Conservation (phyloP, 352 stramenopile species). For the Phytophthora macrochlamydospora region DNA sequence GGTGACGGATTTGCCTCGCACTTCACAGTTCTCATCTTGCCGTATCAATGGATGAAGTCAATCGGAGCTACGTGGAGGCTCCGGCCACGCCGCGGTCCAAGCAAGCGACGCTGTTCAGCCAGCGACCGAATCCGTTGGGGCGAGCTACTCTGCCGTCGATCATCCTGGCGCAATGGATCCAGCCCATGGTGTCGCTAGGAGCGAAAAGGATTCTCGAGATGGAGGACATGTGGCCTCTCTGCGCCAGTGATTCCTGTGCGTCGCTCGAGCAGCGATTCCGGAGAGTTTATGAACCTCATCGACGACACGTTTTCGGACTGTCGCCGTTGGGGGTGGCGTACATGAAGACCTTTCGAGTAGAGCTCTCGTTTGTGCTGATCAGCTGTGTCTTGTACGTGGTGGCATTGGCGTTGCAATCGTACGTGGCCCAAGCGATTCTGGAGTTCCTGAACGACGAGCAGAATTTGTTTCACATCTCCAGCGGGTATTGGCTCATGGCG, state of each 20-base stretch:
- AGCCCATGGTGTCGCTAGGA: constrained; percentile 34
- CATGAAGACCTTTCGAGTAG: constrained; percentile 11
- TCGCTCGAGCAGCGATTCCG: constrained; percentile 27
- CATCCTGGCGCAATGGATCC: constrained; percentile 34
- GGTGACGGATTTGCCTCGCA: too few species aligned
- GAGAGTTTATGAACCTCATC: constrained; percentile 17
- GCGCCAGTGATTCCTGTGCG: constrained; percentile 20
- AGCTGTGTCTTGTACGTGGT: constrained; percentile 36
- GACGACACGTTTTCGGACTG: constrained; percentile 14
- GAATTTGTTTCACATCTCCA: constrained; percentile 35
- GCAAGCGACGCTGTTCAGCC: constrained; percentile 8
- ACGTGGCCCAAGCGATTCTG: constrained; percentile 30
- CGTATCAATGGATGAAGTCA: too few species aligned
- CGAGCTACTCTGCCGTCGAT: constrained; percentile 30
- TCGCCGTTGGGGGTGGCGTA: constrained; percentile 27
- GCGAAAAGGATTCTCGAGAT: constrained; percentile 28
- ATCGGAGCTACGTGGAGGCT: too few species aligned
- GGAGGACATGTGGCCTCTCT: constrained; percentile 37
- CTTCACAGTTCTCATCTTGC: too few species aligned
- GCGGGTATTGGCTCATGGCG: constrained; percentile 35
- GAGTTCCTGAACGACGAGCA: constrained; percentile 33
- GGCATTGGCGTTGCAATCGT: constrained; percentile 30
- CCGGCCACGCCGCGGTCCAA: not conserved
- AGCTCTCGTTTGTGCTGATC: constrained; percentile 19
- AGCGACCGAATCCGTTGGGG: constrained; percentile 37